These are phyloP conservation scores for Ceratocystis destructans DNA, from an alignment of 2,329 filamentous ascomycete species.

Conservation along the genomic window DNA sequence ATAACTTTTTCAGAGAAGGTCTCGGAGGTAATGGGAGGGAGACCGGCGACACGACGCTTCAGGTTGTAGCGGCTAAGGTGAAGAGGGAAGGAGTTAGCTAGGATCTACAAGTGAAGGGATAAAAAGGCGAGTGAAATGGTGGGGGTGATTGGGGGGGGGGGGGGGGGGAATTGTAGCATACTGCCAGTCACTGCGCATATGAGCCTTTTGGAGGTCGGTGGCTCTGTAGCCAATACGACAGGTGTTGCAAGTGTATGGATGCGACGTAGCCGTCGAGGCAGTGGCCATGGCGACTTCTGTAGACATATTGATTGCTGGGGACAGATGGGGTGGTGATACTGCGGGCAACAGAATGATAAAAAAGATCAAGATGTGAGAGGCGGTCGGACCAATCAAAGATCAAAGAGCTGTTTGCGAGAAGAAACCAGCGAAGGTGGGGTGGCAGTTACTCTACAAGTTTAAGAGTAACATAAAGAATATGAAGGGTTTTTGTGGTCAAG, in stretches of 20 bases:
- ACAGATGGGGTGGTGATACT: background rate
- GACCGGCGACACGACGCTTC: constrained; percentile 79
- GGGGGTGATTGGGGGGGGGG: background rate
- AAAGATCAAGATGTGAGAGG: background rate
- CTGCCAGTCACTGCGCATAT: constrained; percentile 99
- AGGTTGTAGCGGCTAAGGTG: constrained; percentile 71
- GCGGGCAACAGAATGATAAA: background rate
- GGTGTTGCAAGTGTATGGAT: constrained; percentile 96
- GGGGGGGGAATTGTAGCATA: constrained; percentile 38
- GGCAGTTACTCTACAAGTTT: background rate
- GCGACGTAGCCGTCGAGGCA: constrained; percentile 35
- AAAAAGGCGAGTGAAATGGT: background rate
- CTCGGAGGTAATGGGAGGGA: constrained; percentile 83
- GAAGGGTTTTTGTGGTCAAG: background rate
- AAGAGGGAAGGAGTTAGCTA: background rate
- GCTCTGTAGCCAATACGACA: constrained; percentile 94
- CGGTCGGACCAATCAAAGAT: background rate
- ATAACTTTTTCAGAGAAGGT: constrained; percentile 92
- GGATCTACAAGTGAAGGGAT: background rate
- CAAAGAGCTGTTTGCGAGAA: background rate
- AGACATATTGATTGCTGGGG: constrained; percentile 9
- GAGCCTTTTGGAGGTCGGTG: constrained; percentile 79
- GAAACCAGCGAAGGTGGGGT: background rate
- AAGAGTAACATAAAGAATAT: background rate
- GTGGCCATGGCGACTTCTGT: constrained; percentile 11